Percentiles rank a stretch among this genome's conserved stretches.
These are phyloP conservation scores for Monilinia fructicola DNA, from an alignment of 2,329 filamentous ascomycete species.

Conservation along the genomic window DNA sequence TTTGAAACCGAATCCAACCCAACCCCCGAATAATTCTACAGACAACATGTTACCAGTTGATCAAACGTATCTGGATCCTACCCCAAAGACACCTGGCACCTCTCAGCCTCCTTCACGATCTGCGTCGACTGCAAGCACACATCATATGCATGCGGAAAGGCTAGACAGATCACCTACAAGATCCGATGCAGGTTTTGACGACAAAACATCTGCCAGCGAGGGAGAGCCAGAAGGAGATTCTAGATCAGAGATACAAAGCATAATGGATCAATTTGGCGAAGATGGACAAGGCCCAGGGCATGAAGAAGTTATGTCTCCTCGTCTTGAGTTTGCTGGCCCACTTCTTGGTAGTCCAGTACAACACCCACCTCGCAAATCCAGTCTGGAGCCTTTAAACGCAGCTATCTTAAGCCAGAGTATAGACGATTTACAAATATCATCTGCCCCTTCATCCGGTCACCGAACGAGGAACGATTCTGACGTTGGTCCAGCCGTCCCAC, in stretches of 20 bases:
- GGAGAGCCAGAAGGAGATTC: slow-evolving; percentile 68
- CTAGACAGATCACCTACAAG: slow-evolving; percentile 51
- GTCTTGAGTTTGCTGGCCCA: slow-evolving; percentile 78
- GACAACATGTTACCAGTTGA: slow-evolving; percentile 30
- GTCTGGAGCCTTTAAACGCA: slow-evolving; percentile 67
- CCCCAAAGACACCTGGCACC: slow-evolving; percentile 46
- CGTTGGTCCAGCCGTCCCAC: slow-evolving; percentile 44
- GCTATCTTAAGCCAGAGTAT: slow-evolving; percentile 33
- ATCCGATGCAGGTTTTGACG: slow-evolving; percentile 57
- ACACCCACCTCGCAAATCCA: slow-evolving; percentile 82
- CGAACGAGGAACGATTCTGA: slow-evolving; percentile 35
- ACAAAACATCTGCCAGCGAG: slow-evolving; percentile 57
- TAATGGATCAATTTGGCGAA: slow-evolving; percentile 94
- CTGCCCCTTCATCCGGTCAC: slow-evolving; percentile 25
- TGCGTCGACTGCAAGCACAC: slow-evolving; percentile 39
- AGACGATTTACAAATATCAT: slow-evolving; percentile 37
- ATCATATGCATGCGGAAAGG: slow-evolving; percentile 41
- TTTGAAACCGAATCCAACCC: slow-evolving; percentile 35
- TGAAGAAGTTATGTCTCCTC: slow-evolving; percentile 89
- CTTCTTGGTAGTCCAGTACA: slow-evolving; percentile 64
- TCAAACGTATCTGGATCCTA: slow-evolving; percentile 50
- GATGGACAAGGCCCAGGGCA: slow-evolving; percentile 67
- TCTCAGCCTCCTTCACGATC: slow-evolving; percentile 45
- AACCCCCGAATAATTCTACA: slow-evolving; percentile 20
- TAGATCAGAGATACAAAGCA: slow-evolving; percentile 87